Evolutionary conservation across 148 eudicot species (phyloP), one percentile per base, ranked within the genome.

Genomic region (Spergularia marina): DNA sequence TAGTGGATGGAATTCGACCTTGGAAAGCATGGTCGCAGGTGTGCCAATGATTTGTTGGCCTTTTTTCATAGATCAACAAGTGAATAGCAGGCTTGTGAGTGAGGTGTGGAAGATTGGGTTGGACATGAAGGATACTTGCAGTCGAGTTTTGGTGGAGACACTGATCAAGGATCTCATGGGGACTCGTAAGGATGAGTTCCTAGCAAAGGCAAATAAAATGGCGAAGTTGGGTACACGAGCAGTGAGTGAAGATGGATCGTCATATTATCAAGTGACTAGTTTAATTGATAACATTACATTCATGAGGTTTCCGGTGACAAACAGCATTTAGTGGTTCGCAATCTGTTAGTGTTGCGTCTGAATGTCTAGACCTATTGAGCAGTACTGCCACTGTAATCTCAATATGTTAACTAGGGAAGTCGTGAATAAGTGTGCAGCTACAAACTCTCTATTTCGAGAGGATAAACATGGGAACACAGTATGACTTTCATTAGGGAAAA

Each of bases 11-110:
- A 82, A 78, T 76, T 82, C 84, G 76, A 82, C 81, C 10, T 21
- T 78, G 53, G 84, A 82, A 72, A 82, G 82, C 58, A 82, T 79
- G 36, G 77, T 20, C 4, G 77, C 5, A 4, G 82, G 85, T 16
- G 79, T 82, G 63, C 85, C 85, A 0, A 78, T 82, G 85, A 71
- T 82, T 23, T 78, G 79, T 60, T 82, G 82, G 85, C 82, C 85
- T 51, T 75, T 15, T 25, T 52, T 75, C 8, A 82, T 65, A 2
- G 85, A 82, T 52, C 85, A 82, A 75, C 79, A 78, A 74, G 74
- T 82, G 41, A 82, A 82, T 66, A 75, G 85, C 14, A 70, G 79
- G 73, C 30, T 59, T 39, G 85, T 75, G 30, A 67, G 68, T n/a
- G 74, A 78, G 61, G 82, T 82, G 12, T 78, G 82, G 79, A 70